Conservation (phyloP, 1,284 basidiomycete species). For the Heterobasidion parviporum region DNA sequence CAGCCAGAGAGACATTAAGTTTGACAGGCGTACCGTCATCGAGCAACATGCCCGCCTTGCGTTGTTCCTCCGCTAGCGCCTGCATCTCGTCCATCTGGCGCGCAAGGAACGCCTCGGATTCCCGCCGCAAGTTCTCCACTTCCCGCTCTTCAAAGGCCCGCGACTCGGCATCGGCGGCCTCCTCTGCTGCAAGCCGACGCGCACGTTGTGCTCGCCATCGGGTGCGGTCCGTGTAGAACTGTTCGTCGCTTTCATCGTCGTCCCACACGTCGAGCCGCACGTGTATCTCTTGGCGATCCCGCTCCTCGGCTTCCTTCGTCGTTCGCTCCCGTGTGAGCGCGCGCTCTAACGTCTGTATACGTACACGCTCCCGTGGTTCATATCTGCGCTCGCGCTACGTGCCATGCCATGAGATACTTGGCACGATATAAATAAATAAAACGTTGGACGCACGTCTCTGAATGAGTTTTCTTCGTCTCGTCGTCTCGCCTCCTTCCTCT, state of each 20-base stretch:
- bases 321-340: conserved; percentile 65
- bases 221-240: conserved; percentile 75
- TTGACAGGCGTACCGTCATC: conserved; percentile 86
- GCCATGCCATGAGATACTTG: conserved; percentile 1
- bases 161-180: conserved; percentile 76
- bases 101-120: conserved; percentile 84
- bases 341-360: conserved; percentile 69
- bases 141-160: conserved; percentile 77
- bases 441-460: conserved; percentile 62
- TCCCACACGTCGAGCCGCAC: conserved; percentile 77
- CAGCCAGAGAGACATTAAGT: conserved; percentile 63
- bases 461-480: conserved; percentile 77
- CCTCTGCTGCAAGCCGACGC: conserved; percentile 62
- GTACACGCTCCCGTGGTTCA: conserved; percentile 70
- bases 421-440: background rate
- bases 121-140: conserved; percentile 71
- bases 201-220: conserved; percentile 72
- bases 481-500: conserved; percentile 64
- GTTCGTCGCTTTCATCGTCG: conserved; percentile 83
- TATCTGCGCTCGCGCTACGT: conserved; percentile 72
- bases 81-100: conserved; percentile 90
- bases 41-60: conserved; percentile 80
- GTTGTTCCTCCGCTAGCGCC: conserved; percentile 77
- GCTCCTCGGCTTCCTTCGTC: conserved; percentile 67
- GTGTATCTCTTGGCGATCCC: conserved; percentile 64